Conservation (phyloP, 1,139 yeast species). For the Entelexis paramagnoliae region DNA sequence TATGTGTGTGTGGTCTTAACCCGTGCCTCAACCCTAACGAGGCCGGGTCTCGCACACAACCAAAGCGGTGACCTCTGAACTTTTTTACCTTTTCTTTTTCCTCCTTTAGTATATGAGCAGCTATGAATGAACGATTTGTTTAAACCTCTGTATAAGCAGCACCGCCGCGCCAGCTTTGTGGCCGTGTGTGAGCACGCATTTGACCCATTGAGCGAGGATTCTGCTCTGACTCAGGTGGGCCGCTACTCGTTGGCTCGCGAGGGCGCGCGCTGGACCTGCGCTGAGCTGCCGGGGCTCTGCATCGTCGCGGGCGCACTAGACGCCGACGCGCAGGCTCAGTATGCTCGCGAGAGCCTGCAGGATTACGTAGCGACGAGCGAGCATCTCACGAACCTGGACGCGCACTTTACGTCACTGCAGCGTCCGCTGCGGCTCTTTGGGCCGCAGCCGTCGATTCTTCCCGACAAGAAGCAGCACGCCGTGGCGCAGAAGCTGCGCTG, state of each 20-base stretch:
- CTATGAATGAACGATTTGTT: conserved; percentile 25
- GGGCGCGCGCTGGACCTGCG: conserved; percentile 20
- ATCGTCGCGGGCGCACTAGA: conserved; percentile 28
- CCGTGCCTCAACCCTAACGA: conserved; percentile 3
- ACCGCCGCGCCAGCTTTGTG: conserved; percentile 19
- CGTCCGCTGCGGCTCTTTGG: conserved; percentile 26
- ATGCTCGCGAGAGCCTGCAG: conserved; percentile 28
- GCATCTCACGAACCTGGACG: conserved; percentile 34
- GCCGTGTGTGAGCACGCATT: conserved; percentile 12
- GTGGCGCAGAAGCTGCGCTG: conserved; percentile 31
- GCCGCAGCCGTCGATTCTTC: conserved; percentile 11
- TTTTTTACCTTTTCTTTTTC: not conserved
- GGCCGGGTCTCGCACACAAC: not conserved
- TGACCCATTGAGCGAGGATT: conserved; percentile 9
- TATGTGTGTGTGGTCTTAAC: not conserved
- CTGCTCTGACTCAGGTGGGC: not conserved
- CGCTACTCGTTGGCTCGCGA: not conserved
- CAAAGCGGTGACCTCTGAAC: not conserved
- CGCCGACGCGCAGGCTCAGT: conserved; percentile 27
- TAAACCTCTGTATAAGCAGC: conserved; percentile 33
- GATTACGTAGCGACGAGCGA: conserved; percentile 31
- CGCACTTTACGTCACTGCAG: conserved; percentile 27
- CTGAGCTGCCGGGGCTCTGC: conserved; percentile 33
- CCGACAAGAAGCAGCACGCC: conserved; percentile 22
- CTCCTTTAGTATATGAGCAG: not conserved